A percentile compares a stretch with the other conserved stretches of the same genome.
These are phyloP conservation scores for Syzygium aqueum DNA, from an alignment of 345 rosid genomes.

Conservation along the genomic window DNA sequence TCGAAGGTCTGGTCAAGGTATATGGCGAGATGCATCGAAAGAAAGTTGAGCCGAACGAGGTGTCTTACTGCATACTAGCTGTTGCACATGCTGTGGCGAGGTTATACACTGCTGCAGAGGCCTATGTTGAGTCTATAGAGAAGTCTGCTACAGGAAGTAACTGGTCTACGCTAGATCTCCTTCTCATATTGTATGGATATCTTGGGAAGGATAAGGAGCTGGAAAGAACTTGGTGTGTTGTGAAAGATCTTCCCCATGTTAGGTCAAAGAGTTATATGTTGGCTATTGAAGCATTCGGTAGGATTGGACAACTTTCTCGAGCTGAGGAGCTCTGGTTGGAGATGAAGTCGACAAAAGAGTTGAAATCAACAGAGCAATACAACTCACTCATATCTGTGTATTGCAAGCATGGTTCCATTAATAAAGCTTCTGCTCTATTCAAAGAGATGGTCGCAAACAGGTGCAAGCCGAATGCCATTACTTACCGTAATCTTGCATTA, in stretches of 20 bases:
- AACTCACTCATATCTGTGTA: constrained; percentile 72
- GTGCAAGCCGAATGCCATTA: constrained; percentile 73
- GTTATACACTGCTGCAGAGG: constrained; percentile 63
- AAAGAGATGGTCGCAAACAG: constrained; percentile 47
- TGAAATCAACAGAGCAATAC: constrained; percentile 62
- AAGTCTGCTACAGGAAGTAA: constrained; percentile 54
- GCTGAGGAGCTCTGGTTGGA: constrained; percentile 86
- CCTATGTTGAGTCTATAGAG: constrained; percentile 71
- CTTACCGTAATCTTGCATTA: constrained; percentile 74
- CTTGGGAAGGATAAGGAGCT: constrained; percentile 56
- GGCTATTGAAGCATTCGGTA: constrained; percentile 71
- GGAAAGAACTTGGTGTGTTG: constrained; percentile 47
- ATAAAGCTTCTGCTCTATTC: constrained; percentile 52
- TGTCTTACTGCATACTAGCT: constrained; percentile 66
- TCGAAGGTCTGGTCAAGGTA: constrained; percentile 56
- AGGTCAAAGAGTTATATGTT: constrained; percentile 54
- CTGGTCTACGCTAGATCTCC: constrained; percentile 84
- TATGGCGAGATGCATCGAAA: constrained; percentile 52
- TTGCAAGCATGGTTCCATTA: constrained; percentile 47
- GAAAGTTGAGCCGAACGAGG: constrained; percentile 66
- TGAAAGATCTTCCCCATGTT: constrained; percentile 52
- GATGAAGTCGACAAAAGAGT: constrained; percentile 45
- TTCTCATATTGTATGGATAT: constrained; percentile 55
- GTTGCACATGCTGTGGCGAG: constrained; percentile 85
- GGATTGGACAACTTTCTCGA: constrained; percentile 39